phyloP scores from a whole-genome alignment of 176 grass and related monocot genomes.

The Oryza officinalis region DNA sequence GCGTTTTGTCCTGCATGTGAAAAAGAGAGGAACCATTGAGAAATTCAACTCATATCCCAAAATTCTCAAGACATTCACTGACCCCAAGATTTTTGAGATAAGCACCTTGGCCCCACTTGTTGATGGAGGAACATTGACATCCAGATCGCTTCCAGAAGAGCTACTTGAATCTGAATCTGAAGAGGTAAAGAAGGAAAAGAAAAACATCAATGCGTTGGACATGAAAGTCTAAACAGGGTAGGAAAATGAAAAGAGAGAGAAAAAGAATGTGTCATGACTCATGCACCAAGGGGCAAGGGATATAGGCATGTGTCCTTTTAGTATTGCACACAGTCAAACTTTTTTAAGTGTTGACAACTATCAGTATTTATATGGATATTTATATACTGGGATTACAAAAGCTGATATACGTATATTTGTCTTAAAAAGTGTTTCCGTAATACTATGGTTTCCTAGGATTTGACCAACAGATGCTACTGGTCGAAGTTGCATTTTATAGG shows the following conservation, averaged over 20 bases:
- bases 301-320: neutral
- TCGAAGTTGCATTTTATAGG: neutral
- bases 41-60: constrained; percentile 9
- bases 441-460: neutral
- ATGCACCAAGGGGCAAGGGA: neutral
- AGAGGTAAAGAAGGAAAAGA: constrained; percentile 25
- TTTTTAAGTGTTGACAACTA: neutral
- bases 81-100: constrained; percentile 29
- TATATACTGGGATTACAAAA: neutral
- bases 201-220: constrained; percentile 12
- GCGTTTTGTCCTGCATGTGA: constrained; percentile 60
- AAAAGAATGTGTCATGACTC: neutral
- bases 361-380: neutral
- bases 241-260: constrained; percentile 4
- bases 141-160: constrained; percentile 77
- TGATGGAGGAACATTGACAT: constrained; percentile 58
- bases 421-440: neutral
- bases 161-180: constrained; percentile 89
- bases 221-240: constrained; percentile 19
- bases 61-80: constrained; percentile 4
- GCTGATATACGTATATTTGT: neutral
- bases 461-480: neutral
- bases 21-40: constrained; percentile 28
- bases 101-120: constrained; percentile 60
- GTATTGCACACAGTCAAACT: neutral